These are phyloP conservation scores for Debaryomyces castellii DNA, from an alignment of 805 yeast species.

Conservation along the genomic window DNA sequence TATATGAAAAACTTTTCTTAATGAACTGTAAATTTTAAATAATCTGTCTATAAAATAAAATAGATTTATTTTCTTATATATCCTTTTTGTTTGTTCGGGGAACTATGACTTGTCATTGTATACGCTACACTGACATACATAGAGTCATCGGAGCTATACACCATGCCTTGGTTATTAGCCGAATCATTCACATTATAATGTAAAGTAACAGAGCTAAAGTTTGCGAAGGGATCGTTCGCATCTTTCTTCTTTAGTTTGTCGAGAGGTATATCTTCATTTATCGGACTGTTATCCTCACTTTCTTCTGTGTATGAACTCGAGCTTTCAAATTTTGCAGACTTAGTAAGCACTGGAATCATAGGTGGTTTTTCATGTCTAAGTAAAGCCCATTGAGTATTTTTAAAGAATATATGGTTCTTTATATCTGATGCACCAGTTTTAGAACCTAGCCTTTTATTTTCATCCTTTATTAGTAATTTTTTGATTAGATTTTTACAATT, in stretches of 20 bases:
- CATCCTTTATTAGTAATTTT: slow-evolving; percentile 85
- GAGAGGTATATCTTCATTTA: slow-evolving; percentile 6
- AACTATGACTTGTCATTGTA: slow-evolving; percentile 40
- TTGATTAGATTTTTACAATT: slow-evolving; percentile 77
- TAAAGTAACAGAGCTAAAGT: slow-evolving; percentile 82
- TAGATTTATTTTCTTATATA: slow-evolving; percentile 27
- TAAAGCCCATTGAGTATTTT: slow-evolving; percentile 92
- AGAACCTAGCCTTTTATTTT: slow-evolving; percentile 83
- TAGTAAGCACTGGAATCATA: slow-evolving; percentile 77
- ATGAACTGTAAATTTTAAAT: not conserved
- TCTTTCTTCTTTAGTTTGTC: slow-evolving; percentile 21
- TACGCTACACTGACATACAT: slow-evolving; percentile 57
- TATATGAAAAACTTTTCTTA: not conserved
- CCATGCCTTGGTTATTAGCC: slow-evolving; percentile 40
- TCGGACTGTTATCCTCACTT: slow-evolving; percentile 6
- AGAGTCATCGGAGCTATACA: slow-evolving; percentile 42
- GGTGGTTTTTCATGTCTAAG: slow-evolving; percentile 93
- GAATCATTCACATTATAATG: slow-evolving; percentile 62
- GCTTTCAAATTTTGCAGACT: slow-evolving; percentile 21
- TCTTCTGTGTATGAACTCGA: slow-evolving; percentile 9
- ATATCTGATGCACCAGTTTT: slow-evolving; percentile 94
- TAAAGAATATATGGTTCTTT: slow-evolving; percentile 88
- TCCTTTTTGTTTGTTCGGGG: slow-evolving; percentile 25
- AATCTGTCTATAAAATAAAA: not conserved
- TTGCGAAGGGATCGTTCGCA: slow-evolving; percentile 70